These are phyloP conservation scores for Aspergillus vadensis DNA, from an alignment of 2,329 filamentous ascomycete genomes.

Conservation along the genomic window DNA sequence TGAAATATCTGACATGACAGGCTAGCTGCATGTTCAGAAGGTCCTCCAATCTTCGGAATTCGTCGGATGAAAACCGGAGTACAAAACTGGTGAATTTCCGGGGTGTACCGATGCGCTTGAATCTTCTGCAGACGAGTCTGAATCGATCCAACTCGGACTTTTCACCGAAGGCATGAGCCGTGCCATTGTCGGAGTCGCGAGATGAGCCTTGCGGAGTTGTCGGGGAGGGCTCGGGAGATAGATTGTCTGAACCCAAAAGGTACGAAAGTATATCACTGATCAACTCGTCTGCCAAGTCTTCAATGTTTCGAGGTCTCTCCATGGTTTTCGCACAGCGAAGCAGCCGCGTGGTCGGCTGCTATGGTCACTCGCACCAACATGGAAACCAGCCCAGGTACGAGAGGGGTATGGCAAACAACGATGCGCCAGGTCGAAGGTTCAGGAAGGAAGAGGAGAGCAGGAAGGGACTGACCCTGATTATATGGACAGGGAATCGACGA, in stretches of 20 bases:
- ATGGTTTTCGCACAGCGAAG: constrained; percentile 34
- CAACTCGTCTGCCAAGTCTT: constrained; percentile 40
- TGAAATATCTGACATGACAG: constrained; percentile 40
- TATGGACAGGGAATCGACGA: constrained; percentile 3
- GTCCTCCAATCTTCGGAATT: constrained; percentile 38
- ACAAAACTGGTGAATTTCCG: constrained; percentile 42
- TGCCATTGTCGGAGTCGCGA: constrained; percentile 10
- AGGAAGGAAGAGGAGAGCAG: constrained; percentile 9
- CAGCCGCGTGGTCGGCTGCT: constrained; percentile 38
- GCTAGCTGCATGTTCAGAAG: constrained; percentile 40
- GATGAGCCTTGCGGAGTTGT: constrained; percentile 13
- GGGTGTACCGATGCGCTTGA: constrained; percentile 44
- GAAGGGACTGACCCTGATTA: constrained; percentile 4
- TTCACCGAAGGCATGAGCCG: constrained; percentile 28
- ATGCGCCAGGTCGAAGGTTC: background rate
- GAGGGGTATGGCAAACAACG: constrained; percentile 4
- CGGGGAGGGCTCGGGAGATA: constrained; percentile 16
- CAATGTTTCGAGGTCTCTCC: constrained; percentile 35
- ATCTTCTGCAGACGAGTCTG: constrained; percentile 44
- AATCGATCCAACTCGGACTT: constrained; percentile 42
- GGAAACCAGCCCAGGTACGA: constrained; percentile 25
- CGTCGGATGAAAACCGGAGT: constrained; percentile 39
- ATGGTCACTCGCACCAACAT: constrained; percentile 34
- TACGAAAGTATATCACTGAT: constrained; percentile 37
- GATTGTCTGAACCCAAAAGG: constrained; percentile 26